Evolutionary conservation across 1,284 basidiomycete genomes (phyloP).

Genomic region (Agroathelia rolfsii): DNA sequence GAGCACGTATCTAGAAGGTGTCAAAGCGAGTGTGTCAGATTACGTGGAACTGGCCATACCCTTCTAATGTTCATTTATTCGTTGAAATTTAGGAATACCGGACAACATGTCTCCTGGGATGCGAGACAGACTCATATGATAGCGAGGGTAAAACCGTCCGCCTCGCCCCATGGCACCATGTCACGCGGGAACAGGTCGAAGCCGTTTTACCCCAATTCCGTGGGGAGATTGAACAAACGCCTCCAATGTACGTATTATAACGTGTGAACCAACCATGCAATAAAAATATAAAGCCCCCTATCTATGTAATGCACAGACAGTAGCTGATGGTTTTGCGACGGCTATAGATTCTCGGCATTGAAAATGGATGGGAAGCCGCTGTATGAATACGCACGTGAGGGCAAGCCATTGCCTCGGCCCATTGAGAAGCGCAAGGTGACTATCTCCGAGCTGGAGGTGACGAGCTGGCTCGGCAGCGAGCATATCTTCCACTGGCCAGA

Average conservation of each 20-base stretch:
- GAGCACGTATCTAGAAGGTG: slow-evolving; percentile 78
- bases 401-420: slow-evolving; percentile 83
- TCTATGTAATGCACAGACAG: too few relatives aligned
- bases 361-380: slow-evolving; percentile 97
- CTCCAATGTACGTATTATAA: slow-evolving; percentile 78
- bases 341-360: slow-evolving; percentile 83
- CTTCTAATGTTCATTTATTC: slow-evolving; percentile 11
- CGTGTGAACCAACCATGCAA: too few relatives aligned
- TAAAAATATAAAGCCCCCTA: too few relatives aligned
- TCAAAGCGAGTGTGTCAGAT: slow-evolving; percentile 60
- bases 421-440: slow-evolving; percentile 84
- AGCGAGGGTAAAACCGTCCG: slow-evolving; percentile 74
- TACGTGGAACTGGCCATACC: slow-evolving; percentile 2
- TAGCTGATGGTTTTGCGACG: too few relatives aligned
- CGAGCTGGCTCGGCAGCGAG: slow-evolving; percentile 57
- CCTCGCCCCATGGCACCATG: slow-evolving; percentile 72
- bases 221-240: slow-evolving; percentile 84
- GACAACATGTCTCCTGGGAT: slow-evolving; percentile 86
- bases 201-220: slow-evolving; percentile 66
- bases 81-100: slow-evolving; percentile 67
- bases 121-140: slow-evolving; percentile 93
- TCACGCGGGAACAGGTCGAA: slow-evolving; percentile 74
- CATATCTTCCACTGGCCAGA: slow-evolving; percentile 68
- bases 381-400: slow-evolving; percentile 92
- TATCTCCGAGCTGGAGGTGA: slow-evolving; percentile 70